phyloP scores from a whole-genome alignment of 2,329 filamentous ascomycete genomes.

The Tolypocladium endophyticum region DNA sequence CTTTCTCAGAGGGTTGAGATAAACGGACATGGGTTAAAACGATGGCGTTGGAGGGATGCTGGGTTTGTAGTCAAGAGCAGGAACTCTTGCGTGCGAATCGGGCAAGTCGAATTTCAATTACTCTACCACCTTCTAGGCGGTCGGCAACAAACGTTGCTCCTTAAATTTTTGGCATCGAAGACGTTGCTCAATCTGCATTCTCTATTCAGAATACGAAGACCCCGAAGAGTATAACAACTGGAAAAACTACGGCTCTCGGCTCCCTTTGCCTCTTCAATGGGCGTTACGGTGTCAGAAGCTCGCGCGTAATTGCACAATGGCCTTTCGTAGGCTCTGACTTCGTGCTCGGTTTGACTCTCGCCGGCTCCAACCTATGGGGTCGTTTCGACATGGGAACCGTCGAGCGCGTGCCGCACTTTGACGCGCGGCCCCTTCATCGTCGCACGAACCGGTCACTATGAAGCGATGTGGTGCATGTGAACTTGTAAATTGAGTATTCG shows the following conservation, averaged over 20 bases:
- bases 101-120: neutral
- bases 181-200: too few species aligned
- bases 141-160: too few species aligned
- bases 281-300: conserved; percentile 26
- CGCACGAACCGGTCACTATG: conserved; percentile 7
- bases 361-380: conserved; percentile 31
- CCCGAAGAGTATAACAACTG: neutral
- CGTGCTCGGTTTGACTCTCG: conserved; percentile 25
- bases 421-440: conserved; percentile 22
- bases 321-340: conserved; percentile 13
- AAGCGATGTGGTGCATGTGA: too few species aligned
- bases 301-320: conserved; percentile 15
- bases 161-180: too few species aligned
- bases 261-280: conserved; percentile 32
- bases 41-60: neutral
- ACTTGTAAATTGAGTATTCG: neutral
- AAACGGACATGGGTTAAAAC: neutral
- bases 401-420: conserved; percentile 29
- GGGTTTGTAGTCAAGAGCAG: neutral
- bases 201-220: too few species aligned
- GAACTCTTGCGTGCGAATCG: neutral
- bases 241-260: conserved; percentile 5
- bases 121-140: too few species aligned
- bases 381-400: conserved; percentile 31
- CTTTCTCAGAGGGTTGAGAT: neutral